Base-by-base conservation (phyloP, 2,329 filamentous ascomycete genomes). In the Penicillium palitans region DNA sequence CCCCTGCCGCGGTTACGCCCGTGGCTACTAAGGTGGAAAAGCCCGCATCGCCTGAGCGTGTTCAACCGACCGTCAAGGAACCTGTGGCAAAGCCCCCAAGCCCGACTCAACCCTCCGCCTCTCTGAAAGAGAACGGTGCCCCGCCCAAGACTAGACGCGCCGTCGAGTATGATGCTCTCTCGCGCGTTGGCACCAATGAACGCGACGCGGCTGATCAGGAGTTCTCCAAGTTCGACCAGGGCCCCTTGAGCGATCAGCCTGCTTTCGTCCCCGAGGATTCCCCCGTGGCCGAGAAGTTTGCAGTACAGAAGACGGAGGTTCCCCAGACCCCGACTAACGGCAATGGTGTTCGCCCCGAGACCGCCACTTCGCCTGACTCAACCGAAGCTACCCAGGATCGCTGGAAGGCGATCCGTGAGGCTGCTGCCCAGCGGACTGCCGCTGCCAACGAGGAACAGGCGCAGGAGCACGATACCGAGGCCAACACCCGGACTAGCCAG, bases 351-450 rank as follows among this genome's bases (percentile, higher is more conserved):
- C 59, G 58, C 47, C 25, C 47, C 10, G 61, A 67, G 17, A 47
- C 40, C 1, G 33, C 52, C n/a, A 37, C 46, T 17, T 52, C 57
- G 33, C 42, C 61, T 8, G 52, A 59, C 19, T 29, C 45, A 24
- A 39, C 54, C 9, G 48, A 51, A 17, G 41, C 45, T 9, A 52
- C 57, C 17, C 82, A 89, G 63, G 93, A 97, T 72, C 87, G 93
- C 55, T 99, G 95, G 95, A 93, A 93, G 0, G 91, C 96, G 76
- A 97, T 98, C 66, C 87, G 93, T 65, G 93, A 93, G 81, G 97
- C 97, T 69, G 95, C 95, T 12, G 92, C 92, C 4, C 89, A 95
- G 61, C 85, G 92, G 59, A 83, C 86, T 61, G 80, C 85, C 10
- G 45, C n/a, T 44, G 86, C 49, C 27, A 17, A 31, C 7, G 39